Base-by-base conservation (phyloP, 805 yeast genomes). In the Starmerella riodocensis region DNA sequence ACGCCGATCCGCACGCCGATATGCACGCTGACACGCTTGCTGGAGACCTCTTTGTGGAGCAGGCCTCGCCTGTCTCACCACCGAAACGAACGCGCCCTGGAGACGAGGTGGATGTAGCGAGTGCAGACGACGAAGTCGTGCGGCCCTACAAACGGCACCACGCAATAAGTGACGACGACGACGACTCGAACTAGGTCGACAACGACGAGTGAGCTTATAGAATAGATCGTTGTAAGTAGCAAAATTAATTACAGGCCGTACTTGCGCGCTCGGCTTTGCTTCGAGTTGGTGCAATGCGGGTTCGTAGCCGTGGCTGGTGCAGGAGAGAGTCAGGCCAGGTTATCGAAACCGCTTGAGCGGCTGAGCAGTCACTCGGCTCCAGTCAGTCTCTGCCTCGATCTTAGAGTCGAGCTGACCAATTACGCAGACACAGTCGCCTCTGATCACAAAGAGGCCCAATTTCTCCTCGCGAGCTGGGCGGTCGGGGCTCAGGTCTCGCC, bases 381-480 rank as follows among this genome's bases (percentile, higher is more conserved):
- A 61, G 23, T 60, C 57, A n/a, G 55, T 53, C 13, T 47, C 40
- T 1, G 45, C 41, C n/a, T 61, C 64, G 12, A 49, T 36, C 20
- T 52, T 54, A 4, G 45, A 47, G 18, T 60, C 63, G 4, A 58
- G 48, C 25, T 52, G 44, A 4, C 65, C 65, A 37, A 60, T 47
- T 4, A 52, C 30, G 2, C 56, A 59, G 9, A 61, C 61, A 27
- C 51, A 41, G 26, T 60, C 64, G 3, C 65, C 65, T 14, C 65
- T 52, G 9, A 61, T 32, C 17, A 61, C 37, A 46, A 58, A 57
- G 2, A 57, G 40, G 4, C 65, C 65, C n/a, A 59, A 41, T 13
- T 54, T 49, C 11, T 48, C 47, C 6, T 46, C 47, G 14, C 47
- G 47, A 2, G 55, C 36, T 0, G 51, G 13, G 16, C 31, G 9